Conservation (phyloP, 2,329 filamentous ascomycete species). For the Cercospora janseana region DNA sequence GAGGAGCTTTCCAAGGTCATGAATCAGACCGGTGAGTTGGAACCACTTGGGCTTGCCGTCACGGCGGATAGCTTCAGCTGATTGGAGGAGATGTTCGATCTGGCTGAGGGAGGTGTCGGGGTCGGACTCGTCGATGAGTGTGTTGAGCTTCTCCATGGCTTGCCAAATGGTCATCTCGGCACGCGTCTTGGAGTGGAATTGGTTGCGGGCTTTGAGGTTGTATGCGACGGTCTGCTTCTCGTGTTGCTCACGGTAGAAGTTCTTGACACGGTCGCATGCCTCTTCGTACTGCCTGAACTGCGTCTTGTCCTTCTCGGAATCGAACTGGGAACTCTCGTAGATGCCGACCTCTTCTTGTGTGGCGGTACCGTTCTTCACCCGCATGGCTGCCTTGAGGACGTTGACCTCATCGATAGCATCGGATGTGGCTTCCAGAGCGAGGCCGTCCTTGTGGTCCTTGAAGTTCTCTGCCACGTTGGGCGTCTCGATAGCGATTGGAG, state of each 20-base stretch:
- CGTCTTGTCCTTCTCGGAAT: constrained; percentile 73
- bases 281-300: constrained; percentile 80
- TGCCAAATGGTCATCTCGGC: constrained; percentile 84
- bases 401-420: constrained; percentile 62
- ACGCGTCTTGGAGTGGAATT: constrained; percentile 65
- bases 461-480: constrained; percentile 46
- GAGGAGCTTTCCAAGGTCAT: constrained; percentile 76
- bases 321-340: constrained; percentile 64
- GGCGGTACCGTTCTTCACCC: constrained; percentile 48
- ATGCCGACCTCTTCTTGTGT: constrained; percentile 49
- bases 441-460: constrained; percentile 54
- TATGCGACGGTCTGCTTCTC: constrained; percentile 75
- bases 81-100: constrained; percentile 86
- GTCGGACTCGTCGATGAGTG: constrained; percentile 85
- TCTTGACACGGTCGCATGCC: constrained; percentile 79
- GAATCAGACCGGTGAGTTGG: constrained; percentile 73
- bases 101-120: constrained; percentile 84
- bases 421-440: constrained; percentile 57
- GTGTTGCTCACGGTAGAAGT: constrained; percentile 75
- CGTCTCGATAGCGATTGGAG: constrained; percentile 46
- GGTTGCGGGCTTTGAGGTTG: constrained; percentile 75
- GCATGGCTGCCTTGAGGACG: constrained; percentile 56
- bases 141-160: constrained; percentile 90
- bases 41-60: constrained; percentile 83
- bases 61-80: constrained; percentile 82